These are phyloP conservation scores for Leccinum ponderosum DNA, from an alignment of 1,284 basidiomycete genomes.

Conservation along the genomic window DNA sequence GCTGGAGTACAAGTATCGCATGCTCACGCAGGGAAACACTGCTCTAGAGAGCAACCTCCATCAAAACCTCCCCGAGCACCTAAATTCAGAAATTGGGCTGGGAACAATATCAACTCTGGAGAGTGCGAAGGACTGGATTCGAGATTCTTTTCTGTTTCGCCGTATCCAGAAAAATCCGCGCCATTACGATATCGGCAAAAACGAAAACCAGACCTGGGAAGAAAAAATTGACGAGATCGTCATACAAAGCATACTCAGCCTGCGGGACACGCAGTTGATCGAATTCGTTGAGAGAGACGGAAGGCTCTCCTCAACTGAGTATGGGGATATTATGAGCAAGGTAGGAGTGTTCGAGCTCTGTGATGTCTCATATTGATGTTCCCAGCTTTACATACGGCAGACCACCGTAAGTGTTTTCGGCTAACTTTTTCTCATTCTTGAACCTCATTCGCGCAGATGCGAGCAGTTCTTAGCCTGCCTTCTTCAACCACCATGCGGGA, in stretches of 20 bases:
- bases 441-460: constrained; percentile 54
- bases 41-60: constrained; percentile 86
- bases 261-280: constrained; percentile 64
- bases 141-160: constrained; percentile 79
- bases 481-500: constrained; percentile 56
- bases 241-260: constrained; percentile 57
- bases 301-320: constrained; percentile 62
- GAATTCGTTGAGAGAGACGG: constrained; percentile 40
- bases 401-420: constrained; percentile 48
- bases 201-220: constrained; percentile 63
- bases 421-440: not conserved
- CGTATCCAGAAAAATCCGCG: constrained; percentile 81
- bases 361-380: constrained; percentile 2
- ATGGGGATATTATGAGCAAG: constrained; percentile 84
- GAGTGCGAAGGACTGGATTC: constrained; percentile 79
- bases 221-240: constrained; percentile 73
- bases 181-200: constrained; percentile 69
- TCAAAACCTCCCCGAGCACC: constrained; percentile 79
- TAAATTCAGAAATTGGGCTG: constrained; percentile 91
- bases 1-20: constrained; percentile 71
- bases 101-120: constrained; percentile 71
- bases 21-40: constrained; percentile 65
- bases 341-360: constrained; percentile 38
- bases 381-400: constrained; percentile 72
- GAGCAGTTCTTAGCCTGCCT: constrained; percentile 58